A percentile compares a stretch with the other conserved stretches of the same genome.
Evolutionary conservation across 768 basidiomycete genomes (phyloP).

Genomic region (Russula abietina): DNA sequence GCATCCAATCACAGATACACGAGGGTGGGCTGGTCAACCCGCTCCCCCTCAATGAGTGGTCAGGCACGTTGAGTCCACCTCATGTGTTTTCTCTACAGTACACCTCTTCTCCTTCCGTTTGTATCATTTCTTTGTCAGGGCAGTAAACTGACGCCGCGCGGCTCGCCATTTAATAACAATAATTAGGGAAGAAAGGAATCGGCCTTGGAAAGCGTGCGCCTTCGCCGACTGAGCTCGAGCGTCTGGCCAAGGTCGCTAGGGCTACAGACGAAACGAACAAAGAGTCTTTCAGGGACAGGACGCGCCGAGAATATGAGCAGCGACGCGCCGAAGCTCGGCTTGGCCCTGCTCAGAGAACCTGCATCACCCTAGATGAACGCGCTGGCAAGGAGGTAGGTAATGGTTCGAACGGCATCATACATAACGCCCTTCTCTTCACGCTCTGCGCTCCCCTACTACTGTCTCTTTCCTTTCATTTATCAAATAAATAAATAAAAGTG

Average conservation of each 20-base stretch:
- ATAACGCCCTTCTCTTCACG: neutral
- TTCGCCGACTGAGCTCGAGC: constrained; percentile 57
- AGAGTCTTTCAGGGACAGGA: constrained; percentile 61
- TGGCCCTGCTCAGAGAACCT: constrained; percentile 67
- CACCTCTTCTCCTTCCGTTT: neutral
- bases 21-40: constrained; percentile 54
- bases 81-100: neutral
- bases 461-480: too few species aligned
- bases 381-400: constrained; percentile 59
- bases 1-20: neutral
- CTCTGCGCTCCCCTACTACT: neutral
- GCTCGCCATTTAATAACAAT: neutral
- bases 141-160: neutral
- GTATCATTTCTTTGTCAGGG: neutral
- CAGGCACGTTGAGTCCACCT: constrained; percentile 45
- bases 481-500: too few species aligned
- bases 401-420: neutral
- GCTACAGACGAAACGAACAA: constrained; percentile 50
- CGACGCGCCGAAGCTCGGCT: constrained; percentile 67
- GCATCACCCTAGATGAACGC: constrained; percentile 67
- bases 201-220: constrained; percentile 61
- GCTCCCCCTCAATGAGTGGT: constrained; percentile 73
- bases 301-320: constrained; percentile 69
- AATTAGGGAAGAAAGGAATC: constrained; percentile 70
- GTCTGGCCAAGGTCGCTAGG: constrained; percentile 67